Percentiles rank a stretch among this genome's conserved stretches.
Conservation (phyloP, 225 moss, liverwort and hornwort species). For the Physcomitrellopsis africana region DNA sequence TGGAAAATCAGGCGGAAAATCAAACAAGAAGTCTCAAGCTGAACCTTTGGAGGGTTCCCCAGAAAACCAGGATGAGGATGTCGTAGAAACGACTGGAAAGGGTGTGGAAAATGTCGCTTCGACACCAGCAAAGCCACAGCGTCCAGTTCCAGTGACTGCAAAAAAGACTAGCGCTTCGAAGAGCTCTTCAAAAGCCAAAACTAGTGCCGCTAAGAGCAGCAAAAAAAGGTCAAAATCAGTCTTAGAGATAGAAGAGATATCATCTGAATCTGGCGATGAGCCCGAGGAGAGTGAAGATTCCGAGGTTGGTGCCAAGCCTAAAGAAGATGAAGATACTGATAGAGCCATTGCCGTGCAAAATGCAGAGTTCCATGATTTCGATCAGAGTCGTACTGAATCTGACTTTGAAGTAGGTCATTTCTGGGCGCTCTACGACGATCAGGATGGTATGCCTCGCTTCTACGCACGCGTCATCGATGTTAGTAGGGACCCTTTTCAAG, state of each 20-base stretch:
- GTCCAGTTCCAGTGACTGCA: slow-evolving; percentile 22
- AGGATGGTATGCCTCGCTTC: slow-evolving; percentile 71
- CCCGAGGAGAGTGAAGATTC: slow-evolving; percentile 17
- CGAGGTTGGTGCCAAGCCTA: background rate
- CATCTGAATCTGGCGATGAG: slow-evolving; percentile 28
- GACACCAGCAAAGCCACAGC: slow-evolving; percentile 36
- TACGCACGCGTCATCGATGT: slow-evolving; percentile 47
- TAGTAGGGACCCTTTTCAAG: slow-evolving; percentile 37
- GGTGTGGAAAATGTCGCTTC: slow-evolving; percentile 33
- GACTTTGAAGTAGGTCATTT: slow-evolving; percentile 36
- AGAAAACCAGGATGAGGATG: slow-evolving; percentile 42
- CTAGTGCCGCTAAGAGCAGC: slow-evolving; percentile 23
- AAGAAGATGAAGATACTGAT: slow-evolving; percentile 32
- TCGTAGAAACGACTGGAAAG: slow-evolving; percentile 49
- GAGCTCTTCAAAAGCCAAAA: slow-evolving; percentile 23
- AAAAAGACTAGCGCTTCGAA: slow-evolving; percentile 15
- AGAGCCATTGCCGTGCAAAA: slow-evolving; percentile 48
- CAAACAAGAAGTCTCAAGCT: slow-evolving; percentile 18
- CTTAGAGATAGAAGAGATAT: slow-evolving; percentile 16
- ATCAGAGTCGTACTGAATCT: slow-evolving; percentile 37
- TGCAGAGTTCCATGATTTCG: slow-evolving; percentile 60
- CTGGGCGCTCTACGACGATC: slow-evolving; percentile 68
- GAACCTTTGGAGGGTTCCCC: slow-evolving; percentile 40
- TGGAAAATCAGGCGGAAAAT: slow-evolving; percentile 19
- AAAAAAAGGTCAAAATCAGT: slow-evolving; percentile 29